Conservation (phyloP, 768 basidiomycete species). For the Leccinum broughii region DNA sequence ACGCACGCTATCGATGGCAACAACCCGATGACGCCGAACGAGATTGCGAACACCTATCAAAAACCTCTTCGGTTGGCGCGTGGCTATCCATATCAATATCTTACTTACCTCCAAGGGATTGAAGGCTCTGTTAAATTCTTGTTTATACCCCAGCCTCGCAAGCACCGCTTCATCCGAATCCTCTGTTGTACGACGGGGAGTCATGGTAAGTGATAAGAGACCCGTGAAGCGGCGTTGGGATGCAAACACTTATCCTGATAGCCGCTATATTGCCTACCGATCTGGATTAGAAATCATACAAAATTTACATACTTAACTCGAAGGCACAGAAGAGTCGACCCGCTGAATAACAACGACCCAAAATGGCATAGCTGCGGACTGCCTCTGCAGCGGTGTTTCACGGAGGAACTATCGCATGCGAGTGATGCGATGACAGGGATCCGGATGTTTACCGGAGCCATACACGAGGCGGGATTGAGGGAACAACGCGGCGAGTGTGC, state of each 20-base stretch:
- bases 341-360: too few species aligned
- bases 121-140: constrained; percentile 36
- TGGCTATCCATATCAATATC: background rate
- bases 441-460: too few species aligned
- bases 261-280: background rate
- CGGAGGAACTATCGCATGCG: too few species aligned
- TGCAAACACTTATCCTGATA: background rate
- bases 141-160: constrained; percentile 34
- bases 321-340: too few species aligned
- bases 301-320: too few species aligned
- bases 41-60: constrained; percentile 63
- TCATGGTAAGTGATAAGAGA: constrained; percentile 1
- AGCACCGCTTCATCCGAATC: constrained; percentile 30
- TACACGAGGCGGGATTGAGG: too few species aligned
- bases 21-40: constrained; percentile 68
- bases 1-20: constrained; percentile 61
- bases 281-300: too few species aligned
- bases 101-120: constrained; percentile 27
- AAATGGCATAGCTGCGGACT: too few species aligned
- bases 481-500: too few species aligned
- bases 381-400: too few species aligned
- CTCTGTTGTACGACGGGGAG: background rate
- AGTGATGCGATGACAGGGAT: too few species aligned
- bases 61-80: background rate
- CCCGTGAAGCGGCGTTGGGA: background rate